Base-by-base conservation (phyloP, 1,139 yeast species). In the Saccharomyces hybrid region DNA sequence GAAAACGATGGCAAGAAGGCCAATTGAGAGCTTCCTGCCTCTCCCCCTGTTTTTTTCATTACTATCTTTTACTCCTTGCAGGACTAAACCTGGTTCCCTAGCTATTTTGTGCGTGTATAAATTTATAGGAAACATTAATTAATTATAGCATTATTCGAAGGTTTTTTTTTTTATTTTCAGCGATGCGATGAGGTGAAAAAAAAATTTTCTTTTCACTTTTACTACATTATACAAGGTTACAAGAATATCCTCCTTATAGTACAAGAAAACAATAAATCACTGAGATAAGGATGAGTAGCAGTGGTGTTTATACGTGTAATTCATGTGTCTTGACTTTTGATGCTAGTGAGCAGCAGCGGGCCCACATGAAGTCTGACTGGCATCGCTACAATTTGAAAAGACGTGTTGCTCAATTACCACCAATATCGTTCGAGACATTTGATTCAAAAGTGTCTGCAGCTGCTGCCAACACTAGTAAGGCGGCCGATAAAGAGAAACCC, bases 321-420 rank as follows among this genome's bases (percentile, higher is more conserved):
- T 86, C 97, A 38, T 93, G 99, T 68, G 84, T 83, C 8, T 78
- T 91, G 57, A 82, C 82, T 56, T 93, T 93, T 66, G 81, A 84
- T 16, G 77, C 84, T 14, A 85, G 96, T 4, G 90, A 85, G 55
- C 78, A 82, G 59, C 99, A 93, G 73, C 78, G 98, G 63, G 77
- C 79, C 55, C 99, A 93, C 67, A 93, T 93, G 98, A 89, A 88
- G 66, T 76, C 87, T 2, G 95, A 86, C 57, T 86, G 95, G 95
- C 95, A 86, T 70, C 78, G 99, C 63, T 93, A 93, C 70, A 93
- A 93, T 68, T 77, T 93, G 65, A 93, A 93, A 72, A 80, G 99
- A 73, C 78, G 96, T 69, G 98, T 93, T 26, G 97, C 98, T 0
- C 82, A 81, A 53, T 75, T 93, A 60, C 91, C 95, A 9, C 82